Conservation (phyloP, 1,284 basidiomycete genomes). For the Cutaneotrichosporon dermatis region DNA sequence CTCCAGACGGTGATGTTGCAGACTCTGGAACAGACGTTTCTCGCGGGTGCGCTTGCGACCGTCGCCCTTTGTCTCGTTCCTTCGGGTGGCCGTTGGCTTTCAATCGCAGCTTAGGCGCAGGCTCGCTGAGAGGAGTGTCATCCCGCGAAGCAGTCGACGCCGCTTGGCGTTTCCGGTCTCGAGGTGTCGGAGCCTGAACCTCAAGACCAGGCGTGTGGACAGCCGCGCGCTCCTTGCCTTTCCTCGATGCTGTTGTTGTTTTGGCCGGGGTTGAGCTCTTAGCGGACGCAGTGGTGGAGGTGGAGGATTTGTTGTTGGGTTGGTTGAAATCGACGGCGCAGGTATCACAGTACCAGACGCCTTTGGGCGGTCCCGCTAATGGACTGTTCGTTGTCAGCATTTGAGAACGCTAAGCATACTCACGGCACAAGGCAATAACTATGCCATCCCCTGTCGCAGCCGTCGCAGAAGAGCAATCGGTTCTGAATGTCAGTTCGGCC, state of each 20-base stretch:
- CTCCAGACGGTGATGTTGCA: neutral
- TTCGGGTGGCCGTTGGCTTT: conserved; percentile 5
- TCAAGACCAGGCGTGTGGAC: conserved; percentile 1
- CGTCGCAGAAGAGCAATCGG: conserved; percentile 85
- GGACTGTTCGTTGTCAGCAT: conserved; percentile 46
- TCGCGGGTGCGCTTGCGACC: neutral
- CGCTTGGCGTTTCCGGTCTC: conserved; percentile 6
- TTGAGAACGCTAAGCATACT: conserved; percentile 15
- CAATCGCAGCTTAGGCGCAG: conserved; percentile 11
- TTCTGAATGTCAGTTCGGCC: conserved; percentile 56
- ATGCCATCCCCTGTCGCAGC: conserved; percentile 94
- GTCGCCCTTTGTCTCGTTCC: conserved; percentile 7
- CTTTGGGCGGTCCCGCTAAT: conserved; percentile 63
- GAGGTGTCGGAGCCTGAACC: conserved; percentile 2
- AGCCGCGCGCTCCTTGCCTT: conserved; percentile 15
- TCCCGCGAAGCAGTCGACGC: neutral
- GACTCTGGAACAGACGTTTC: neutral
- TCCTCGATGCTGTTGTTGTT: neutral
- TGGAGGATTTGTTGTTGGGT: conserved; percentile 10
- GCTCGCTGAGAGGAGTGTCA: conserved; percentile 1
- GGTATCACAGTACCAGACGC: conserved; percentile 49
- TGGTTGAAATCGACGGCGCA: conserved; percentile 15
- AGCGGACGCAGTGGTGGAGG: neutral
- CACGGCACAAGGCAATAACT: conserved; percentile 74
- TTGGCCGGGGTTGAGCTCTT: neutral